These are phyloP conservation scores for Termitomyces sp. DNA, from an alignment of 768 basidiomycete species.

Conservation along the genomic window DNA sequence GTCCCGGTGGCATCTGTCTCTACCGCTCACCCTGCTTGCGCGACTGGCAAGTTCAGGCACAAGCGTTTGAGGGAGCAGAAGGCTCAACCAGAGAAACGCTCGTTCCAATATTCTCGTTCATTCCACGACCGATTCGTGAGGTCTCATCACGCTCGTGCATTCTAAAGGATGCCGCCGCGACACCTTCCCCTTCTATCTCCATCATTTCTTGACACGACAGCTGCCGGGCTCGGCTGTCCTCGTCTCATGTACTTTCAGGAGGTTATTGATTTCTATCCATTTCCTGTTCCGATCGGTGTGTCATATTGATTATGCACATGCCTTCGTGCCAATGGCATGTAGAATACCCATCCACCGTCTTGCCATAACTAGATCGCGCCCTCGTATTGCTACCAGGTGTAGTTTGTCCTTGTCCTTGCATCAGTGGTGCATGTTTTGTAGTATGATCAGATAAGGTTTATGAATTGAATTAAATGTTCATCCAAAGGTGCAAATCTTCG, in stretches of 20 bases:
- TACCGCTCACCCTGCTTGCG: slow-evolving; percentile 2
- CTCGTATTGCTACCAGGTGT: slow-evolving; percentile 6
- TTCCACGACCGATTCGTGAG: slow-evolving; percentile 11
- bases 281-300: neutral
- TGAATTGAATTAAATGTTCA: neutral
- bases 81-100: slow-evolving; percentile 7
- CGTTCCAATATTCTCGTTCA: slow-evolving; percentile 9
- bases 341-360: neutral
- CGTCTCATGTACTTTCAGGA: neutral
- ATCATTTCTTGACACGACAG: neutral
- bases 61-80: slow-evolving; percentile 9
- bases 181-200: neutral
- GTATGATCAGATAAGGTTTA: neutral
- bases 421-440: slow-evolving; percentile 4
- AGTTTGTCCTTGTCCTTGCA: neutral
- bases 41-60: slow-evolving; percentile 15
- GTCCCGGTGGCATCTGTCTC: neutral
- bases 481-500: neutral
- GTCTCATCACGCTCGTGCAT: slow-evolving; percentile 8
- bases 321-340: slow-evolving; percentile 6
- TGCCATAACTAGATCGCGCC: slow-evolving; percentile 5
- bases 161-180: neutral
- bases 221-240: neutral
- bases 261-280: neutral
- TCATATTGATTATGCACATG: slow-evolving; percentile 9